Percentiles rank a stretch among this genome's conserved stretches.
phyloP scores from a whole-genome alignment of 257 asterid species.

The Handroanthus guayacan region DNA sequence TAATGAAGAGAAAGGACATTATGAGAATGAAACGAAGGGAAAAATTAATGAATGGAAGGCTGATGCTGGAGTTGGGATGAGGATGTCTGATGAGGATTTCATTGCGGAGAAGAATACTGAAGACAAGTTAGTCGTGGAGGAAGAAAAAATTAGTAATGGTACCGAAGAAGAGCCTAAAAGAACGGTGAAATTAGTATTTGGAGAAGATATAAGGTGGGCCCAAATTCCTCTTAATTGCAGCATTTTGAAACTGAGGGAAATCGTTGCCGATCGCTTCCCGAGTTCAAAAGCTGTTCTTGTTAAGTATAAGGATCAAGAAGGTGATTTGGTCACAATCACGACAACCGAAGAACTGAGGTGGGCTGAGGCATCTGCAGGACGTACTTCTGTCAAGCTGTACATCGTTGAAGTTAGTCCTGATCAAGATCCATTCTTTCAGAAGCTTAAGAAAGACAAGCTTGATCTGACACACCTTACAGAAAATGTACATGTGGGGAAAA shows the following conservation, averaged over 20 bases:
- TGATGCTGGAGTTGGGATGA: slow-evolving; percentile 17
- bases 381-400: slow-evolving; percentile 64
- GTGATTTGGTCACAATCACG: slow-evolving; percentile 86
- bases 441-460: slow-evolving; percentile 40
- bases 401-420: slow-evolving; percentile 71
- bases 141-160: slow-evolving; percentile 53
- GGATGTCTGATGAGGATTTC: slow-evolving; percentile 27
- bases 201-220: slow-evolving; percentile 94
- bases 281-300: slow-evolving; percentile 62
- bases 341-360: slow-evolving; percentile 75
- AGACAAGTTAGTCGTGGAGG: slow-evolving; percentile 75
- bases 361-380: slow-evolving; percentile 74
- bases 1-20: slow-evolving; percentile 20
- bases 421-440: slow-evolving; percentile 67
- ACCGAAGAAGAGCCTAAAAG: slow-evolving; percentile 55
- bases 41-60: slow-evolving; percentile 26
- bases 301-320: slow-evolving; percentile 85
- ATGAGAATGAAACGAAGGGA: slow-evolving; percentile 26
- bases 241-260: slow-evolving; percentile 58
- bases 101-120: slow-evolving; percentile 43
- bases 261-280: slow-evolving; percentile 68
- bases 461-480: slow-evolving; percentile 38
- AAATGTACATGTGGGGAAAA: slow-evolving; percentile 42
- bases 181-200: slow-evolving; percentile 72
- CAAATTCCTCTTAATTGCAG: slow-evolving; percentile 72